Conservation (phyloP, 441 rosid genomes). For the Pelargonium citronellum region DNA sequence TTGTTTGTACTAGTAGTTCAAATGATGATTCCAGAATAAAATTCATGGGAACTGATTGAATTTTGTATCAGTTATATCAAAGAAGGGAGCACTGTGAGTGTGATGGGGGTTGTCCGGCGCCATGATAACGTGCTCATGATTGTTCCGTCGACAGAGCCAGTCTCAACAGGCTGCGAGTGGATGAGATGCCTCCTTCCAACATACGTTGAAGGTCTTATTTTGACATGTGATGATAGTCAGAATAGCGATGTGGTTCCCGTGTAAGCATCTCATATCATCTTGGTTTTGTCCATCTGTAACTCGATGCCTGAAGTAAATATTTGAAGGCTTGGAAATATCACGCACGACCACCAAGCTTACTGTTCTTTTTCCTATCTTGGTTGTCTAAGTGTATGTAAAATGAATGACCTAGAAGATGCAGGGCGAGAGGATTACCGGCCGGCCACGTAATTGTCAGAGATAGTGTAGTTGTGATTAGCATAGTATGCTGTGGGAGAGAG, state of each 20-base stretch:
- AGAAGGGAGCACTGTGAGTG: slow-evolving; percentile 31
- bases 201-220: slow-evolving; percentile 23
- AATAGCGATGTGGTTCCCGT: slow-evolving; percentile 25
- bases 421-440: neutral
- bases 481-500: too few species aligned
- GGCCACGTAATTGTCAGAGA: neutral
- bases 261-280: neutral
- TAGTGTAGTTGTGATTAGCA: neutral
- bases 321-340: neutral
- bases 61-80: slow-evolving; percentile 22
- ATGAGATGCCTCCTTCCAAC: slow-evolving; percentile 22
- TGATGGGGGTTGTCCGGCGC: slow-evolving; percentile 30
- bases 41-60: neutral
- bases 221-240: slow-evolving; percentile 25
- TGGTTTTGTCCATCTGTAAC: neutral
- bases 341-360: neutral
- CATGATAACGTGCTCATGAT: slow-evolving; percentile 30
- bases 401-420: neutral
- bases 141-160: slow-evolving; percentile 25
- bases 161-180: slow-evolving; percentile 28
- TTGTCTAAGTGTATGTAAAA: neutral
- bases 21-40: too few species aligned
- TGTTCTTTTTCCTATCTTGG: too few species aligned
- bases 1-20: too few species aligned
- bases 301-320: neutral